These are phyloP conservation scores for Metschnikowia sp. DNA, from an alignment of 805 yeast genomes.

Conservation along the genomic window DNA sequence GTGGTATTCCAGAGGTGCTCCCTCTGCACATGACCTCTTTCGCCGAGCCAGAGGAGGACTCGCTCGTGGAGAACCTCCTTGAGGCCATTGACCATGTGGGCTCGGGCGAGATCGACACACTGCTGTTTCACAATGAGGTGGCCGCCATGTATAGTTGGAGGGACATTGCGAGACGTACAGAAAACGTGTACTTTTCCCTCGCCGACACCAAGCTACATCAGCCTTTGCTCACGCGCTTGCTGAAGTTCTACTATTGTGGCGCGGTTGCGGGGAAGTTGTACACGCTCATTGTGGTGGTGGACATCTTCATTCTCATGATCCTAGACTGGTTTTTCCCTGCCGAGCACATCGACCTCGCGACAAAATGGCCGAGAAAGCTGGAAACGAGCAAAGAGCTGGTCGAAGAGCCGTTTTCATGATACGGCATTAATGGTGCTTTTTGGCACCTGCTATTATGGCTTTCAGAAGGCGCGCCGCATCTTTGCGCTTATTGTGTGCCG, in stretches of 20 bases:
- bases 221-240: slow-evolving; percentile 56
- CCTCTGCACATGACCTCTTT: slow-evolving; percentile 92
- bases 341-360: slow-evolving; percentile 64
- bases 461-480: slow-evolving; percentile 2
- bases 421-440: not conserved
- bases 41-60: slow-evolving; percentile 83
- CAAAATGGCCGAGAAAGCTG: slow-evolving; percentile 67
- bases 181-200: slow-evolving; percentile 63
- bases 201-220: slow-evolving; percentile 42
- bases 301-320: slow-evolving; percentile 58
- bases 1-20: slow-evolving; percentile 95
- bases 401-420: not conserved
- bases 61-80: slow-evolving; percentile 67
- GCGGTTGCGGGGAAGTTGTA: slow-evolving; percentile 85
- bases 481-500: slow-evolving; percentile 7
- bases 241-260: slow-evolving; percentile 65
- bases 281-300: slow-evolving; percentile 77
- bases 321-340: slow-evolving; percentile 73
- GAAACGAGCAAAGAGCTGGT: not conserved
- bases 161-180: slow-evolving; percentile 84
- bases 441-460: not conserved
- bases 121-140: slow-evolving; percentile 73
- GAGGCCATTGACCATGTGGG: slow-evolving; percentile 64
- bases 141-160: slow-evolving; percentile 87
- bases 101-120: slow-evolving; percentile 61